phyloP scores from a whole-genome alignment of 164 flowering plant species.

The Chimonanthus salicifolius region DNA sequence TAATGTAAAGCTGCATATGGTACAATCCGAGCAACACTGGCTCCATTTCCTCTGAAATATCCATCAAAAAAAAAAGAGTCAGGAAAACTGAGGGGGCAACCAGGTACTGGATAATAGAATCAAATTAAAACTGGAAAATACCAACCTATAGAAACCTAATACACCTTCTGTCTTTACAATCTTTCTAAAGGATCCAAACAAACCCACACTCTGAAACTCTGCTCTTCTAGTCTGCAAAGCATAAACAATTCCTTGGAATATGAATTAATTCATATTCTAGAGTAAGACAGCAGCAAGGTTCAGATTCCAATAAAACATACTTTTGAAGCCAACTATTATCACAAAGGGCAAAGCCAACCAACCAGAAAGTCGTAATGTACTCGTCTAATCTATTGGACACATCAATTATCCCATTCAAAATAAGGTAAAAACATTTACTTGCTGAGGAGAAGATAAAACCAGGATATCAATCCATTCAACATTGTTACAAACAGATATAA shows the following conservation, averaged over 20 bases:
- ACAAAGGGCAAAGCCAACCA: neutral
- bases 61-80: neutral
- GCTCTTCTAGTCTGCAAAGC: slow-evolving; percentile 74
- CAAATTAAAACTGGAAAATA: neutral
- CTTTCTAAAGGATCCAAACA: slow-evolving; percentile 63
- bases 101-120: neutral
- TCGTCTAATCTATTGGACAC: neutral
- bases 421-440: neutral
- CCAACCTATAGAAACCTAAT: slow-evolving; percentile 82
- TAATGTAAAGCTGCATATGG: slow-evolving; percentile 97
- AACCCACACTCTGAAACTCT: slow-evolving; percentile 73
- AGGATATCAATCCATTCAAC: no score
- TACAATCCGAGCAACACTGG: slow-evolving; percentile 92
- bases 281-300: neutral
- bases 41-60: slow-evolving; percentile 85
- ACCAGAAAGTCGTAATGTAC: neutral
- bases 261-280: neutral
- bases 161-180: slow-evolving; percentile 80
- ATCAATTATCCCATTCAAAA: neutral
- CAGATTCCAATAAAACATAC: neutral
- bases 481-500: no score
- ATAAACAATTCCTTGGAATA: slow-evolving; percentile 1
- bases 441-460: no score
- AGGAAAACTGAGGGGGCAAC: neutral
- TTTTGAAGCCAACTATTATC: neutral